Evolutionary conservation across 2,329 filamentous ascomycete species (phyloP), one percentile per base, ranked within the genome.

Genomic region (Cucurbitaria berberidis): DNA sequence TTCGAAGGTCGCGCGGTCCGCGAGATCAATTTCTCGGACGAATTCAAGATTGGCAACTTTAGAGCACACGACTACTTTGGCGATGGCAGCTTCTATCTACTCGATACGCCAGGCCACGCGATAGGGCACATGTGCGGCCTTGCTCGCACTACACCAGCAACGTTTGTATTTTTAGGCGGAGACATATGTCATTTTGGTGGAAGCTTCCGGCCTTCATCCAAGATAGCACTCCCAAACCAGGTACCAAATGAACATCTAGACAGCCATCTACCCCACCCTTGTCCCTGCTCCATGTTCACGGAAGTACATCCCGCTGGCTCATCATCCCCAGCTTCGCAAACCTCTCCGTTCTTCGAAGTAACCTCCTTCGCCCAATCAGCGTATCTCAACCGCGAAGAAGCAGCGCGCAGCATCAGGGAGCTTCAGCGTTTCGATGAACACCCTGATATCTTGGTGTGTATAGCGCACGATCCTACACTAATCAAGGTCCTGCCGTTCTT

Each of bases 11-110:
- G 42, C 19, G 19, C 44, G 5, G n/a, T 60, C 13, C 24, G 29
- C 16, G 57, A 60, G 27, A 40, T 63, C 15, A 19, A 5, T 10
- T 61, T 61, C 40, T 13, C 16, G 2, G 15, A 34, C 24, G 11
- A 57, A 5, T 35, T 48, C 11, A 40, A 40, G 15, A 77, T 81
- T 27, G 79, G 78, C 1, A 64, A 73, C 8, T 81, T 81, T 62
- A 55, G 69, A 26, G 80, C 80, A 1, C 63, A 72, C 19, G 82
- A 85, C 63, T 84, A 77, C 61, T 85, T 83, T 48, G 77, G 77
- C 5, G 82, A 85, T 60, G 82, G 82, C 0, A 77, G 72, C 18
- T 82, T 86, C 54, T 84, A 84, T 60, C 73, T 85, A 2, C 73
- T 85, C 30, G 70, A 81, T 56, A 76, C 79, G 2, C 81, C 81